Conservation (phyloP, 352 stramenopile genomes). For the Phytophthora boehmeriae region DNA sequence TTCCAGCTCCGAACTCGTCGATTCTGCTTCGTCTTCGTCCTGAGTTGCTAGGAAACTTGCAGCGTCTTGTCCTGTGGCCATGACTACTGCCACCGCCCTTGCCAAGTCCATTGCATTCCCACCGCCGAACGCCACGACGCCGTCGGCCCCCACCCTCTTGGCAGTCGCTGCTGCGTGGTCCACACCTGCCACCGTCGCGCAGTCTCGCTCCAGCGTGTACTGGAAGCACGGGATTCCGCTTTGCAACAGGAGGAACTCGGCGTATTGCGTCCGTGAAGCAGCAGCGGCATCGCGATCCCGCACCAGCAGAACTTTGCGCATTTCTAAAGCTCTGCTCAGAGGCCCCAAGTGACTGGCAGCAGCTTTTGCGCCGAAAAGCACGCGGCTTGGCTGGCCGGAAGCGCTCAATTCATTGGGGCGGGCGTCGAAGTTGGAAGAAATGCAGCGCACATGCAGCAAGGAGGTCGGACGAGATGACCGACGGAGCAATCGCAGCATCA, state of each 20-base stretch:
- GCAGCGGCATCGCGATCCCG: constrained; percentile 63
- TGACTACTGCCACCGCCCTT: constrained; percentile 54
- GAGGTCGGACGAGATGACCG: not conserved
- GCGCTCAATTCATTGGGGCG: constrained; percentile 41
- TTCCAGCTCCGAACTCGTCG: constrained; percentile 12
- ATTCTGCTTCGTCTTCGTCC: constrained; percentile 18
- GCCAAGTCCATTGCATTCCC: constrained; percentile 70
- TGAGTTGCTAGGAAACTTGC: constrained; percentile 31
- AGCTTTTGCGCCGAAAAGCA: constrained; percentile 58
- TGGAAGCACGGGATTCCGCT: constrained; percentile 74
- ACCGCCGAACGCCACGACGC: constrained; percentile 72
- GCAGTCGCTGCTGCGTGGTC: constrained; percentile 60
- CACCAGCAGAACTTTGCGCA: constrained; percentile 76
- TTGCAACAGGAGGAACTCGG: constrained; percentile 77
- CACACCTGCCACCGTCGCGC: constrained; percentile 59
- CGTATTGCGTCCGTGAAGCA: constrained; percentile 62
- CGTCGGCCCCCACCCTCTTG: constrained; percentile 64
- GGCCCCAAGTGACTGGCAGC: constrained; percentile 43
- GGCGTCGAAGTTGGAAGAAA: constrained; percentile 51
- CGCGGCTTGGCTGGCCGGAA: constrained; percentile 44
- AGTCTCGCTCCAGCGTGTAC: constrained; percentile 74
- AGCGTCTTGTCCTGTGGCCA: constrained; percentile 50
- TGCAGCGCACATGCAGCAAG: constrained; percentile 9
- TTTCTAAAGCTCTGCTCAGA: constrained; percentile 42
- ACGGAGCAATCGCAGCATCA: constrained; percentile 19